Evolutionary conservation across 2,329 filamentous ascomycete genomes (phyloP).

Genomic region (Fusarium nanum): DNA sequence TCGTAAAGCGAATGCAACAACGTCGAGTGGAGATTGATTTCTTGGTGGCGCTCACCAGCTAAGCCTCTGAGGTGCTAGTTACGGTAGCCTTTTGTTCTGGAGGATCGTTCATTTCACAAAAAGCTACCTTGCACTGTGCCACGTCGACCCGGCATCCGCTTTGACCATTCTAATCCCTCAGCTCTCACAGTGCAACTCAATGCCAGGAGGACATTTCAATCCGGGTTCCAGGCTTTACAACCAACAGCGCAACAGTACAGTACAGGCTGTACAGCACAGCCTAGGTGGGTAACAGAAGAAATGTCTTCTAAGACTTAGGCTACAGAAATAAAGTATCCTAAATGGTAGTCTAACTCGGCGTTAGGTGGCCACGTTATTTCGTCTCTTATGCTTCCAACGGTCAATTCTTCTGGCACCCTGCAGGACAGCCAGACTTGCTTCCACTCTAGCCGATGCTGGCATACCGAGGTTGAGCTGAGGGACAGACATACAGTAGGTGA

Average conservation of each 20-base stretch:
- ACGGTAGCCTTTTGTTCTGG: not conserved
- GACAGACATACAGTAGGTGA: not conserved
- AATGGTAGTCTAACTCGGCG: too few species aligned
- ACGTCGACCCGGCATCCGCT: conserved; percentile 14
- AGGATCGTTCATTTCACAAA: not conserved
- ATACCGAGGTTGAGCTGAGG: not conserved
- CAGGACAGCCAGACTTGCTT: not conserved
- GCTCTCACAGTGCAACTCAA: conserved; percentile 26
- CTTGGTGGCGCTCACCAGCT: not conserved
- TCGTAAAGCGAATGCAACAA: not conserved
- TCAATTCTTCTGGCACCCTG: too few species aligned
- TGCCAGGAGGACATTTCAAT: not conserved
- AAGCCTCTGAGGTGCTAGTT: not conserved
- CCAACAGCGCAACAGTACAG: not conserved
- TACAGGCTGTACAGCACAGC: not conserved
- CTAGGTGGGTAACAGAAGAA: too few species aligned
- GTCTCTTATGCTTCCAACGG: too few species aligned
- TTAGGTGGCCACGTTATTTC: too few species aligned
- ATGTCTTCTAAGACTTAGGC: too few species aligned
- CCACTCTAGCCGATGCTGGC: not conserved
- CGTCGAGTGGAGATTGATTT: not conserved
- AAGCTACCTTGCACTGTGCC: conserved; percentile 26
- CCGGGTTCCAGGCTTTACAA: not conserved
- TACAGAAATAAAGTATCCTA: too few species aligned
- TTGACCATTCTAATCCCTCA: conserved; percentile 6